These are phyloP conservation scores for Acer yangbiense DNA, from an alignment of 345 rosid genomes.

Conservation along the genomic window DNA sequence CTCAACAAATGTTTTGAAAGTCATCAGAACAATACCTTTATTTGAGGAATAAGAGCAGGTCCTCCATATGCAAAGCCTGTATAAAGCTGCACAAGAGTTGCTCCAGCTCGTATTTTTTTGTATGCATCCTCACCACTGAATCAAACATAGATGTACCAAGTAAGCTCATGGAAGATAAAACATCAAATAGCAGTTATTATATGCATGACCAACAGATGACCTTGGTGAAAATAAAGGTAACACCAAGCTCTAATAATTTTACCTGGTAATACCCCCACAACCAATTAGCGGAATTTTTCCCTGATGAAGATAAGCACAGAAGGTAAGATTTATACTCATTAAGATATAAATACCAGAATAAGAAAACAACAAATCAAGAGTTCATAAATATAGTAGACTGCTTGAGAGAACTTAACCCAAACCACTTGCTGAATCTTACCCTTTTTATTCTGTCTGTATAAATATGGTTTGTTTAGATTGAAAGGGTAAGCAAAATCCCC, in stretches of 20 bases:
- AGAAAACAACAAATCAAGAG: neutral
- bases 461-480: neutral
- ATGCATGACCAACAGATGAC: constrained; percentile 8
- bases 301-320: constrained; percentile 39
- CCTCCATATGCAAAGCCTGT: constrained; percentile 95
- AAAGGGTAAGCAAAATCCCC: neutral
- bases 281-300: constrained; percentile 94
- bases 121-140: constrained; percentile 97
- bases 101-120: constrained; percentile 91
- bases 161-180: neutral
- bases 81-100: constrained; percentile 95
- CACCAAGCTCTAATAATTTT: constrained; percentile 15
- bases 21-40: constrained; percentile 56
- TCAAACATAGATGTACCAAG: constrained; percentile 13
- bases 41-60: constrained; percentile 91
- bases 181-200: neutral
- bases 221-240: neutral
- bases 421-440: neutral
- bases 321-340: constrained; percentile 11
- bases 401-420: neutral
- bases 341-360: neutral
- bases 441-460: neutral
- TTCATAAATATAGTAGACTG: neutral
- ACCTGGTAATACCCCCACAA: constrained; percentile 95
- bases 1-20: neutral